These are phyloP conservation scores for Endoconidiophora polonica DNA, from an alignment of 2,329 filamentous ascomycete species.

Conservation along the genomic window DNA sequence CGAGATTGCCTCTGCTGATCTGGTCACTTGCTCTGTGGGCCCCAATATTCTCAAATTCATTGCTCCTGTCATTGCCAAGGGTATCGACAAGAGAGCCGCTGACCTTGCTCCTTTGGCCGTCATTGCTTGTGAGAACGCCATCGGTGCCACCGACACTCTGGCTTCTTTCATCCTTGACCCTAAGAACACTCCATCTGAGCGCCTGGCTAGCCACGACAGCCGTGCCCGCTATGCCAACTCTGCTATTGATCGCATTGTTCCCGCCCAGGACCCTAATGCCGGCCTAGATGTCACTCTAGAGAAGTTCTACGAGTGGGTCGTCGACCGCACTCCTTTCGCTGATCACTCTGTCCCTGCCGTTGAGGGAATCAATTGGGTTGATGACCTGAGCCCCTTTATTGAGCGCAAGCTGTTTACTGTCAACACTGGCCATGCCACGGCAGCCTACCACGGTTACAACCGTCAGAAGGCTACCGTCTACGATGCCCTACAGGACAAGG, in stretches of 20 bases:
- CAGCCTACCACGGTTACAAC: constrained; percentile 87
- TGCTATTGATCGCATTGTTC: constrained; percentile 95
- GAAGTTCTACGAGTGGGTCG: constrained; percentile 98
- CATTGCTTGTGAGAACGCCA: constrained; percentile 97
- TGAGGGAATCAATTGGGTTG: constrained; percentile 82
- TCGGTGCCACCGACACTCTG: constrained; percentile 81
- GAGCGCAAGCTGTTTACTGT: constrained; percentile 99
- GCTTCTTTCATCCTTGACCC: constrained; percentile 63
- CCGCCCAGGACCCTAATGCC: constrained; percentile 63
- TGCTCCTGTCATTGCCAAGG: constrained; percentile 87
- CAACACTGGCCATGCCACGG: constrained; percentile 94
- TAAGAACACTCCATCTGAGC: constrained; percentile 51
- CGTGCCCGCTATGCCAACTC: constrained; percentile 91
- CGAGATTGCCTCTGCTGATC: constrained; percentile 71
- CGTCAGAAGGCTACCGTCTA: constrained; percentile 75
- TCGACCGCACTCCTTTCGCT: constrained; percentile 73
- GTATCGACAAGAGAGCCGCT: constrained; percentile 58
- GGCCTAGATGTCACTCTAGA: constrained; percentile 89
- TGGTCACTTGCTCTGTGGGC: constrained; percentile 93
- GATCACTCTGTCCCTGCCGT: constrained; percentile 55
- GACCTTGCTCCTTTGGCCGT: constrained; percentile 58
- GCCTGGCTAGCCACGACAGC: constrained; percentile 48
- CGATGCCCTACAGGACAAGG: constrained; percentile 47
- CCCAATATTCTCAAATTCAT: constrained; percentile 95
- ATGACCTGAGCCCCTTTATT: constrained; percentile 83